A percentile compares a stretch with the other conserved stretches of the same genome.
Evolutionary conservation across 2,329 filamentous ascomycete genomes (phyloP).

Genomic region (Penicillium sp.): DNA sequence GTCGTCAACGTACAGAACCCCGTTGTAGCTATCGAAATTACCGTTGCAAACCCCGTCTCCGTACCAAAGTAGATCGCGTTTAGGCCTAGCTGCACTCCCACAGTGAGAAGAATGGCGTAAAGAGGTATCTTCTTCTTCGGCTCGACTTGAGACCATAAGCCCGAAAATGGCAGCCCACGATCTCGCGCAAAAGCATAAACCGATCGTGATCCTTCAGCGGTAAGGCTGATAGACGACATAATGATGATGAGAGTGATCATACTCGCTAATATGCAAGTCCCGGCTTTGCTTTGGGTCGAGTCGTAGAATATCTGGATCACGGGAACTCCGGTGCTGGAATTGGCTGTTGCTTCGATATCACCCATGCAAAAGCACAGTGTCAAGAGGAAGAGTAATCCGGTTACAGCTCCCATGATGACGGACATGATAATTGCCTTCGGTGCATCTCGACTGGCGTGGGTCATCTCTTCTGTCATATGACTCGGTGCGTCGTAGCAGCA

Average conservation of each 20-base stretch:
- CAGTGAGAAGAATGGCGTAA: slow-evolving; percentile 2
- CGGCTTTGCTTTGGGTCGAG: slow-evolving; percentile 43
- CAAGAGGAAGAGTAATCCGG: slow-evolving; percentile 51
- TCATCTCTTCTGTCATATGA: slow-evolving; percentile 57
- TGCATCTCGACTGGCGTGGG: slow-evolving; percentile 11
- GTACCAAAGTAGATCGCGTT: slow-evolving; percentile 15
- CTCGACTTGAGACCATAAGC: slow-evolving; percentile 2
- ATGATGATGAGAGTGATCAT: slow-evolving; percentile 48
- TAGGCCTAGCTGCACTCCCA: slow-evolving; percentile 5
- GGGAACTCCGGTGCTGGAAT: slow-evolving; percentile 50
- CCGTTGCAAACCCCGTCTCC: slow-evolving; percentile 9
- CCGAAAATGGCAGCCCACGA: slow-evolving; percentile 15
- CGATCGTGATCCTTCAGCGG: slow-evolving; percentile 45
- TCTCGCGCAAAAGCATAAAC: slow-evolving; percentile 36
- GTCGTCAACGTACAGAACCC: slow-evolving; percentile 7
- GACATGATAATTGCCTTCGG: slow-evolving; percentile 39
- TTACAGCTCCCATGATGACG: slow-evolving; percentile 46
- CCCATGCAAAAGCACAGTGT: slow-evolving; percentile 53
- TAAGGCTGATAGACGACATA: slow-evolving; percentile 42
- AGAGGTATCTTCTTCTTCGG: slow-evolving; percentile 5
- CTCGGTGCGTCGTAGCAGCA: slow-evolving; percentile 49
- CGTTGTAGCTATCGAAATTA: slow-evolving; percentile 9
- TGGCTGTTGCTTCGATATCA: slow-evolving; percentile 48
- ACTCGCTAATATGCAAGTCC: slow-evolving; percentile 43
- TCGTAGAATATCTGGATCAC: slow-evolving; percentile 55